Conservation (phyloP, 2,329 filamentous ascomycete species). For the Calonectria crousiana region DNA sequence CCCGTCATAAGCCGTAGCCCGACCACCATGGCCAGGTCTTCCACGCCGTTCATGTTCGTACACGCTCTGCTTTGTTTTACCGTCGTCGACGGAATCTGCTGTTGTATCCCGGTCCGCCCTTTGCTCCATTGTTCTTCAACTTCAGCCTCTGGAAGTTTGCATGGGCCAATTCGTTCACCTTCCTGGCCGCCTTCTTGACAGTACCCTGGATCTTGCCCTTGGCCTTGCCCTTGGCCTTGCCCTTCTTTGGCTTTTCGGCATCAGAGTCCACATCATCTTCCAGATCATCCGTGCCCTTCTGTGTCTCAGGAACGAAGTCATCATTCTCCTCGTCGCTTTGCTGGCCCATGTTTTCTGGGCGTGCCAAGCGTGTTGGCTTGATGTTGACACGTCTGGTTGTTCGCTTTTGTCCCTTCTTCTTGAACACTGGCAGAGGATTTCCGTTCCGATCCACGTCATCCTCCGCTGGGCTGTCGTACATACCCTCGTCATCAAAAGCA, state of each 20-base stretch:
- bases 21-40: conserved; percentile 1
- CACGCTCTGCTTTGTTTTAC: conserved; percentile 28
- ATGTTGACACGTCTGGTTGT: conserved; percentile 79
- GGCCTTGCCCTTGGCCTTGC: conserved; percentile 19
- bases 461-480: conserved; percentile 68
- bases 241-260: conserved; percentile 30
- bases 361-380: conserved; percentile 63
- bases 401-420: conserved; percentile 87
- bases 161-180: conserved; percentile 74
- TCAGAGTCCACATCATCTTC: conserved; percentile 38
- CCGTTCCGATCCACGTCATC: conserved; percentile 66
- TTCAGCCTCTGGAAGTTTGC: conserved; percentile 77
- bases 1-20: conserved; percentile 25
- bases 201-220: conserved; percentile 53
- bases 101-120: conserved; percentile 69
- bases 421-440: conserved; percentile 73
- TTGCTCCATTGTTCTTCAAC: conserved; percentile 71
- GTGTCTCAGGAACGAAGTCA: conserved; percentile 49
- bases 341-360: conserved; percentile 54
- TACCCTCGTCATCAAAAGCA: conserved; percentile 73
- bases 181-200: conserved; percentile 66
- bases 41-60: not conserved
- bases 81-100: conserved; percentile 69
- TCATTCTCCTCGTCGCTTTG: conserved; percentile 53
- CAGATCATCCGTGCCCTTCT: conserved; percentile 29